phyloP scores from a whole-genome alignment of 2,329 filamentous ascomycete species.

The Arthrocladium fulminans region DNA sequence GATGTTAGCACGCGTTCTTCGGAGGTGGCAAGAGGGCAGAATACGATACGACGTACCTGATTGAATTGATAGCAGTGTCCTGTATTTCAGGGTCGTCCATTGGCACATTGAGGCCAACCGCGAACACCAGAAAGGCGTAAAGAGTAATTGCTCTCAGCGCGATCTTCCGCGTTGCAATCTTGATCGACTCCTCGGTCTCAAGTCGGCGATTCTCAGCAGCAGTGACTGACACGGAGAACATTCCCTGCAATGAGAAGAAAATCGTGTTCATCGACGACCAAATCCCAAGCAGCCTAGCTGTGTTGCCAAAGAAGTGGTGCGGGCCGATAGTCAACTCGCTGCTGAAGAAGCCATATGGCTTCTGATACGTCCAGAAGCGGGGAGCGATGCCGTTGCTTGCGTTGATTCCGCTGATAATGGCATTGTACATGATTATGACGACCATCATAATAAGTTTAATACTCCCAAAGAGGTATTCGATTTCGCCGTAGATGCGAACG shows the following conservation, averaged over 20 bases:
- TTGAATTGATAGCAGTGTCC: slow-evolving; percentile 21
- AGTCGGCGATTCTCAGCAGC: slow-evolving; percentile 37
- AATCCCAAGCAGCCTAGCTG: slow-evolving; percentile 28
- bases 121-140: slow-evolving; percentile 35
- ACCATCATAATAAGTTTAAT: slow-evolving; percentile 33
- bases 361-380: slow-evolving; percentile 13
- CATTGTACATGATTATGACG: slow-evolving; percentile 35
- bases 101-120: slow-evolving; percentile 36
- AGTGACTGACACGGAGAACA: slow-evolving; percentile 37
- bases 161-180: slow-evolving; percentile 38
- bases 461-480: slow-evolving; percentile 31
- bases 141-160: slow-evolving; percentile 36
- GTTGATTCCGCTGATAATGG: slow-evolving; percentile 27
- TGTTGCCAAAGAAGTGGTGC: slow-evolving; percentile 18
- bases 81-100: slow-evolving; percentile 30
- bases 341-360: slow-evolving; percentile 27
- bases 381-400: slow-evolving; percentile 31
- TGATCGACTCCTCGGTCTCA: slow-evolving; percentile 36
- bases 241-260: slow-evolving; percentile 38
- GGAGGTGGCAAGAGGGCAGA: slow-evolving; percentile 6
- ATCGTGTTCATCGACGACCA: slow-evolving; percentile 36
- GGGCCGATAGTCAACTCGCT: slow-evolving; percentile 6
- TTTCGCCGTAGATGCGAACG: slow-evolving; percentile 28
- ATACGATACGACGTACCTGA: slow-evolving; percentile 17
- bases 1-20: neutral